A percentile compares a stretch with the other conserved stretches of the same genome.
Evolutionary conservation across 192 early-diverging fungal species (phyloP).

Genomic region (Backusella tuberculispora): DNA sequence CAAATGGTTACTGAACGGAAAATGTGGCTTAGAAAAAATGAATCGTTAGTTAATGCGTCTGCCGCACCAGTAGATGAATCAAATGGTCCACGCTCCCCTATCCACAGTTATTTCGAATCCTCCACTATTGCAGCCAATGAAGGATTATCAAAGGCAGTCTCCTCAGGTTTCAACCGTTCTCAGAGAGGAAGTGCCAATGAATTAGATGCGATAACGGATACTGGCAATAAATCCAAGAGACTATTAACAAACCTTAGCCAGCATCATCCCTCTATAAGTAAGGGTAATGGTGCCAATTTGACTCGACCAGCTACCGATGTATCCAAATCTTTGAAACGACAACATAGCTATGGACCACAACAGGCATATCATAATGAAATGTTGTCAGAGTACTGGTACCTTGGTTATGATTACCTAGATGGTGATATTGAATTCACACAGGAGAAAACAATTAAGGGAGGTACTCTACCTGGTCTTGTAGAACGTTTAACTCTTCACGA

Average conservation of each 20-base stretch:
- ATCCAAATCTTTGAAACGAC: slow-evolving; percentile 22
- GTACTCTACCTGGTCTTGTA: slow-evolving; percentile 82
- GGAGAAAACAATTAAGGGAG: slow-evolving; percentile 88
- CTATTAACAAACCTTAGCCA: neutral
- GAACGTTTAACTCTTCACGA: slow-evolving; percentile 94
- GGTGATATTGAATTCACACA: slow-evolving; percentile 84
- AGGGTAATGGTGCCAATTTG: neutral
- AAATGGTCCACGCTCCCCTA: neutral
- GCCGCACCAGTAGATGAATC: neutral
- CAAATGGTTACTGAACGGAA: slow-evolving; percentile 34
- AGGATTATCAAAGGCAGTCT: slow-evolving; percentile 1
- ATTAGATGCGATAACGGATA: neutral
- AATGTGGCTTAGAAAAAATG: slow-evolving; percentile 24
- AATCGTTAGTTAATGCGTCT: neutral
- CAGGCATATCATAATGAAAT: neutral
- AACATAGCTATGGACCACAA: slow-evolving; percentile 18
- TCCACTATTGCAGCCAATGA: neutral
- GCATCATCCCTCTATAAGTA: slow-evolving; percentile 16
- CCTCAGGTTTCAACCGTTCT: neutral
- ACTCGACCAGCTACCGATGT: neutral
- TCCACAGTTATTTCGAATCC: slow-evolving; percentile 1
- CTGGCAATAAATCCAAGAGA: neutral
- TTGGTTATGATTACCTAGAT: slow-evolving; percentile 77
- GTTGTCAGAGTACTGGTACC: slow-evolving; percentile 71
- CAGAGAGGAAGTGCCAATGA: slow-evolving; percentile 13